These are phyloP conservation scores for Fusarium ambrosium DNA, from an alignment of 2,329 filamentous ascomycete genomes.

Conservation along the genomic window DNA sequence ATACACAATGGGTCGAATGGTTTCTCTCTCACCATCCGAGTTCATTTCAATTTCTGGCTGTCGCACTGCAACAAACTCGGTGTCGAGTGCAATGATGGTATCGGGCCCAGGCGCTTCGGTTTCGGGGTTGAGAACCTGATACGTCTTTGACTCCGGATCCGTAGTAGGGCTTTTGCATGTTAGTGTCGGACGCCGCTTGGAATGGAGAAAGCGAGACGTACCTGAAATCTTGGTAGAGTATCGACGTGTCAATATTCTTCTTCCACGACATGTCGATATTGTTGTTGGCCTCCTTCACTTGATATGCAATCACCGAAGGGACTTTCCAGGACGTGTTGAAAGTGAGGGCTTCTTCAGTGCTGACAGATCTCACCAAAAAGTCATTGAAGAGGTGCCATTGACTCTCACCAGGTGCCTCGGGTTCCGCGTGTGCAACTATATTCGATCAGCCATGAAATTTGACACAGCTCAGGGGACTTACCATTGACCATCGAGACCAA, in stretches of 20 bases:
- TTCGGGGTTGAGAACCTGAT: slow-evolving; percentile 68
- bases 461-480: slow-evolving; percentile 39
- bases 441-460: slow-evolving; percentile 41
- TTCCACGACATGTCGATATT: slow-evolving; percentile 90
- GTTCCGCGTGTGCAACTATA: slow-evolving; percentile 75
- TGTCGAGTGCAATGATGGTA: slow-evolving; percentile 89
- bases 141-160: slow-evolving; percentile 63
- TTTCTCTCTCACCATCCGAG: slow-evolving; percentile 89
- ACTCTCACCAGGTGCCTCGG: slow-evolving; percentile 69
- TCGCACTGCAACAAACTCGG: slow-evolving; percentile 94
- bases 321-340: slow-evolving; percentile 95
- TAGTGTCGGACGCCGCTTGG: slow-evolving; percentile 3
- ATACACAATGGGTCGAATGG: slow-evolving; percentile 90
- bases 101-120: slow-evolving; percentile 77
- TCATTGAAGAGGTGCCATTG: slow-evolving; percentile 99
- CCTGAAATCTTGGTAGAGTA: slow-evolving; percentile 81
- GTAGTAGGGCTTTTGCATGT: slow-evolving; percentile 54
- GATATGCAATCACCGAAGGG: slow-evolving; percentile 88
- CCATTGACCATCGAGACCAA: slow-evolving; percentile 93
- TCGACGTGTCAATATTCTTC: slow-evolving; percentile 82
- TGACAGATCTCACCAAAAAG: slow-evolving; percentile 87
- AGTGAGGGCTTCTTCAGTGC: slow-evolving; percentile 84
- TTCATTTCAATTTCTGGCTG: slow-evolving; percentile 97
- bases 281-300: slow-evolving; percentile 85
- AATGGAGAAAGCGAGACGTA: slow-evolving; percentile 48